Base-by-base conservation (phyloP, 441 rosid genomes). In the Pelargonium citronellum region DNA sequence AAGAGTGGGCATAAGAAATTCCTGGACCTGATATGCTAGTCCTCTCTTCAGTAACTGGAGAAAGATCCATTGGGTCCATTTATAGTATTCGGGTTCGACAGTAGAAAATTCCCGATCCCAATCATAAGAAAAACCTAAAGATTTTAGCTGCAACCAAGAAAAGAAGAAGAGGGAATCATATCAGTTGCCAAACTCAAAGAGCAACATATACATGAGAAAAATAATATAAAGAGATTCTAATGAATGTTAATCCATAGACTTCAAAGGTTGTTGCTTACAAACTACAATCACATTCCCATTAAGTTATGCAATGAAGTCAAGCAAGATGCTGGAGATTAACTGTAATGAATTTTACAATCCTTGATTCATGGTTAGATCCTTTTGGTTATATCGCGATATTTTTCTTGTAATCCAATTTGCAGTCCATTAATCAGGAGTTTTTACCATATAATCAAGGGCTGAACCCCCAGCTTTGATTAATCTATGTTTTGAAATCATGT, bases 31-130 rank as follows among this genome's bases (percentile, higher is more conserved):
- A 83, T 91, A 94, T 67, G 97, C 99, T 79, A 94, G 83, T 79
- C 97, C 99, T 83, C 96, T 87, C 88, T 89, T 91, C 75, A 90
- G 78, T 72, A 94, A 81, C 84, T 91, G 99, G 79, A 94, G 97
- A 84, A 91, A 94, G 67, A 94, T 90, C 99, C 99, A 94, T 12
- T 90, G 97, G 47, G 99, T 94, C 97, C 99, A 94, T 76, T 87
- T 91, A 75, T 91, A 91, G 67, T 88, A 91, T 60, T 86, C 87
- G 7, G 99, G 97, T 78, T 91, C 96, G 34, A 79, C 86, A n/a
- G 99, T 94, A 22, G 96, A 91, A 76, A 94, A 83, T 79, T 91
- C 99, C 57, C 96, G 94, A 71, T 91, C 92, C 99, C 99, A 94
- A 66, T 94, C 99, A 68, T 91, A 94, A 3, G 99, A 94, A 79